phyloP scores from a whole-genome alignment of 805 yeast genomes.

The Wickerhamomyces xylosicus region DNA sequence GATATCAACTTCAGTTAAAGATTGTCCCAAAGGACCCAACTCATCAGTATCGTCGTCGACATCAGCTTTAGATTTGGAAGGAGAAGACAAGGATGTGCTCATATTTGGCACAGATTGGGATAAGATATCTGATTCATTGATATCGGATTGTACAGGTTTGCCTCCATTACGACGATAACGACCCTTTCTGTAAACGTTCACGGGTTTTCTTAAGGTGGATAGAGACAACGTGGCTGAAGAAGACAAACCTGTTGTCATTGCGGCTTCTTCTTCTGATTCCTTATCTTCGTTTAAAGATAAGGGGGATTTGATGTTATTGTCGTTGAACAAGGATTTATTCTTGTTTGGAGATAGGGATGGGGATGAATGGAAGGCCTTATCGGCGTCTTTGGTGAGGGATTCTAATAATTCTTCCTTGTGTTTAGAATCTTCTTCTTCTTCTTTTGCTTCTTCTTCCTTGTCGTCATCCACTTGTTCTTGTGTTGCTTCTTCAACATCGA shows the following conservation, averaged over 20 bases:
- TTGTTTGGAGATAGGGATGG: slow-evolving; percentile 16
- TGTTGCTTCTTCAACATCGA: slow-evolving; percentile 5
- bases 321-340: slow-evolving; percentile 26
- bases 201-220: slow-evolving; percentile 29
- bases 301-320: slow-evolving; percentile 6
- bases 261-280: neutral
- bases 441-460: slow-evolving; percentile 2
- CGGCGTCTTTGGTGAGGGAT: slow-evolving; percentile 30
- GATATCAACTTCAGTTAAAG: slow-evolving; percentile 14
- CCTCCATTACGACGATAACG: slow-evolving; percentile 29
- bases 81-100: too few relatives aligned
- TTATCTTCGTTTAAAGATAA: neutral
- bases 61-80: too few relatives aligned
- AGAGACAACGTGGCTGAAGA: slow-evolving; percentile 20
- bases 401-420: slow-evolving; percentile 23
- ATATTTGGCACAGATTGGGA: neutral
- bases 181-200: slow-evolving; percentile 32
- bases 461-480: slow-evolving; percentile 1
- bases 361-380: slow-evolving; percentile 7
- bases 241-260: slow-evolving; percentile 1
- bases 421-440: neutral
- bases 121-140: neutral
- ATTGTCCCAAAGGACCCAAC: slow-evolving; percentile 20
- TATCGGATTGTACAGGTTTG: slow-evolving; percentile 2
- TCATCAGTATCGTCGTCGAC: slow-evolving; percentile 21